These are phyloP conservation scores for Drechslerella coelobrocha DNA, from an alignment of 2,329 filamentous ascomycete species.

Conservation along the genomic window DNA sequence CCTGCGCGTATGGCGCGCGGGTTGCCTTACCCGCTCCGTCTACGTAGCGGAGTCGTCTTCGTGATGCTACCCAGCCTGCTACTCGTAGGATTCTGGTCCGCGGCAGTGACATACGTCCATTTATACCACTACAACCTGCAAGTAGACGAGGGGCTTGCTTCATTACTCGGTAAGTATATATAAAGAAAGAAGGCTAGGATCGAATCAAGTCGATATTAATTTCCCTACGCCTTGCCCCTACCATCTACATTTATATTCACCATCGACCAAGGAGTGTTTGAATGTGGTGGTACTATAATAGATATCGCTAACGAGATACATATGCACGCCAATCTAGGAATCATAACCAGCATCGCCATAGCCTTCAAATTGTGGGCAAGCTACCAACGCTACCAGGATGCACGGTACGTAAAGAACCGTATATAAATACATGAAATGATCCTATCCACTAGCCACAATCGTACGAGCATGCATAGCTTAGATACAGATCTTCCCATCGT, in stretches of 20 bases:
- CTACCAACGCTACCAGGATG: conserved; percentile 47
- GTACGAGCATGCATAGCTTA: too few species aligned
- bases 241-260: too few species aligned
- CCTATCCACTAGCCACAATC: background rate
- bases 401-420: conserved; percentile 20
- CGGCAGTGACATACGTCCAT: conserved; percentile 42
- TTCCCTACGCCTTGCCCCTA: too few species aligned
- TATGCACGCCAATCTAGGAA: conserved; percentile 15
- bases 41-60: conserved; percentile 45
- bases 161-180: conserved; percentile 35
- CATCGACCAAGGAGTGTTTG: too few species aligned
- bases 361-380: conserved; percentile 39
- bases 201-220: too few species aligned
- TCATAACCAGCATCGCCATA: conserved; percentile 39
- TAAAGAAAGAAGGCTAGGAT: background rate
- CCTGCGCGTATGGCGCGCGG: conserved; percentile 4
- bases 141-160: conserved; percentile 43
- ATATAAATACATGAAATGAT: background rate
- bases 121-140: conserved; percentile 41
- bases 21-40: conserved; percentile 37
- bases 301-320: background rate
- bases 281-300: too few species aligned
- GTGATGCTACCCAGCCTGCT: conserved; percentile 37
- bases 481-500: too few species aligned
- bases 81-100: conserved; percentile 36